Evolutionary conservation across 2,329 filamentous ascomycete species (phyloP).

Genomic region (Microdochium paspali): DNA sequence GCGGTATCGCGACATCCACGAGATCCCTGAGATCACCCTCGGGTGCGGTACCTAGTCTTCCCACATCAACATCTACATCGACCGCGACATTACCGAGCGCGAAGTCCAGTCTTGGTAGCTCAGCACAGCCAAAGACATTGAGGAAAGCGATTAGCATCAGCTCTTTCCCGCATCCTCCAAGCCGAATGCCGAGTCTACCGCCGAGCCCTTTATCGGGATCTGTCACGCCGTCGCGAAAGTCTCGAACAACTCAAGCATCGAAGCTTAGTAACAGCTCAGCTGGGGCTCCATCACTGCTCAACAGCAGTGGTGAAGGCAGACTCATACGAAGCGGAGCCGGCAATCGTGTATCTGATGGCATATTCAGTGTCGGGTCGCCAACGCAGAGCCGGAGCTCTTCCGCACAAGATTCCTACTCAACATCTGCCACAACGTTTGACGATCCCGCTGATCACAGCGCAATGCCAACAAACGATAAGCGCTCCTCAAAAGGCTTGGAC

Average conservation of each 20-base stretch:
- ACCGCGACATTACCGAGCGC: conserved; percentile 46
- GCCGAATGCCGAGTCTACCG: conserved; percentile 53
- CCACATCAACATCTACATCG: conserved; percentile 40
- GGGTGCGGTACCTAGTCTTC: conserved; percentile 34
- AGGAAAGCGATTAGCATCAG: conserved; percentile 90
- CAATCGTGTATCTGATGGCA: conserved; percentile 61
- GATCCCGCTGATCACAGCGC: conserved; percentile 53
- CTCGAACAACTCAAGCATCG: conserved; percentile 30
- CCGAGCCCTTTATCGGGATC: conserved; percentile 50
- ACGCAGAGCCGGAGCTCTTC: conserved; percentile 87
- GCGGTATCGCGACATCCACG: conserved; percentile 29
- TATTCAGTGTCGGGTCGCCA: conserved; percentile 71
- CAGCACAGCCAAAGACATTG: conserved; percentile 44
- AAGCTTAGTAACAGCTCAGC: neutral
- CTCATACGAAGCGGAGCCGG: conserved; percentile 54
- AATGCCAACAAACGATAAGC: conserved; percentile 31
- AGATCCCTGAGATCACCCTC: conserved; percentile 44
- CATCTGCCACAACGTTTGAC: conserved; percentile 81
- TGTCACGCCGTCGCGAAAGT: conserved; percentile 36
- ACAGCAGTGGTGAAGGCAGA: conserved; percentile 69
- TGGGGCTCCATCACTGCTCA: conserved; percentile 64
- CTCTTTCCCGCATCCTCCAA: conserved; percentile 84
- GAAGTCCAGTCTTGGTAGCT: conserved; percentile 43
- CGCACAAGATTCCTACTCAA: conserved; percentile 85
- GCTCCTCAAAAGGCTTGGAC: conserved; percentile 46